Percentiles rank a stretch among this genome's conserved stretches.
Evolutionary conservation across 2,329 filamentous ascomycete genomes (phyloP).

Genomic region (Diaporthe longicolla): DNA sequence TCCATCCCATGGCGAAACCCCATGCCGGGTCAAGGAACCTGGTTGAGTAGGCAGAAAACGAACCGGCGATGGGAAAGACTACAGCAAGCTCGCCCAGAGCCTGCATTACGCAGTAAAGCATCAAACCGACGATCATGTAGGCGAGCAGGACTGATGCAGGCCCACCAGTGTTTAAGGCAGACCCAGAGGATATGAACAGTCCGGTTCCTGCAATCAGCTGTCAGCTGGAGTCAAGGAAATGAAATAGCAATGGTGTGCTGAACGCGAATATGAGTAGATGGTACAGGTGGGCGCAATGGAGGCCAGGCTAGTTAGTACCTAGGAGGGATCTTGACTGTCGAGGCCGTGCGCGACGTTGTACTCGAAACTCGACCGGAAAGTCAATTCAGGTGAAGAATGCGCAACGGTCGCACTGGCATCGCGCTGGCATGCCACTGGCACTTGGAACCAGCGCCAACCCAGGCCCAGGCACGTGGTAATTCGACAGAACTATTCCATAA

Average conservation of each 20-base stretch:
- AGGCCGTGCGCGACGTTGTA: slow-evolving; percentile 32
- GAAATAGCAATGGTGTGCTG: neutral
- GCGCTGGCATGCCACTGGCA: neutral
- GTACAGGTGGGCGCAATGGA: neutral
- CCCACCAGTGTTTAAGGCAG: slow-evolving; percentile 78
- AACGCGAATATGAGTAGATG: neutral
- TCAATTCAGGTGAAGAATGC: neutral
- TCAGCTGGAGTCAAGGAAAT: slow-evolving; percentile 3
- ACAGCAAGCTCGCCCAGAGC: slow-evolving; percentile 93
- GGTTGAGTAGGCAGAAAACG: slow-evolving; percentile 92
- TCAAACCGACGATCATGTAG: slow-evolving; percentile 84
- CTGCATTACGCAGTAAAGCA: slow-evolving; percentile 94
- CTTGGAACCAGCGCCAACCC: slow-evolving; percentile 2
- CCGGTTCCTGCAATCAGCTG: slow-evolving; percentile 74
- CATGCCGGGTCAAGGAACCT: slow-evolving; percentile 93
- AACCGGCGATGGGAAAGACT: slow-evolving; percentile 89
- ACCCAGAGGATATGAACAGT: slow-evolving; percentile 87
- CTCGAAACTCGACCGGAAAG: neutral
- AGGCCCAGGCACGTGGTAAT: neutral
- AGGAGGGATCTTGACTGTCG: neutral
- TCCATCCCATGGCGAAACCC: slow-evolving; percentile 97
- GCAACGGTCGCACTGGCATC: neutral
- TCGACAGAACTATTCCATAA: neutral
- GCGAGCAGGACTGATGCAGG: slow-evolving; percentile 84
- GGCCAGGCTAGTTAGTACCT: neutral